A percentile compares a stretch with the other conserved stretches of the same genome.
phyloP scores from a whole-genome alignment of 306 rosid species.

The Fragaria nilgerrensis region DNA sequence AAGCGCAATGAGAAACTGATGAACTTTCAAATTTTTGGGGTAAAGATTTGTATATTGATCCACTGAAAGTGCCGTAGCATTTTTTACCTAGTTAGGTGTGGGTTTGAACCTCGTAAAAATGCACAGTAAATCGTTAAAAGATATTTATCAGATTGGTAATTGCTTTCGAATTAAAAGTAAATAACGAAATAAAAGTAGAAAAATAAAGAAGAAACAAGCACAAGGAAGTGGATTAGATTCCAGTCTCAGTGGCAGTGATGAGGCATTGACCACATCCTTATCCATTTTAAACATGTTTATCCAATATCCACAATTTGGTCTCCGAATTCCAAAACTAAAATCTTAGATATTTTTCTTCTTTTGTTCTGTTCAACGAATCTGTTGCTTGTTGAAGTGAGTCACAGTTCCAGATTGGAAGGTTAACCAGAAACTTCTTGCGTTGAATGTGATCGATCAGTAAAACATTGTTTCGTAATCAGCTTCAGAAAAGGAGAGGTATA shows the following conservation, averaged over 20 bases:
- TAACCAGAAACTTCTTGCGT: background rate
- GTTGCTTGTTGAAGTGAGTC: background rate
- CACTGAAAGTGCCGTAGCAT: no score
- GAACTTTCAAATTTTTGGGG: no score
- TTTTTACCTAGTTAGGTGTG: no score
- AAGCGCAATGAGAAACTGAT: no score
- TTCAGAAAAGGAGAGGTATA: background rate
- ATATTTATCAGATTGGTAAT: no score
- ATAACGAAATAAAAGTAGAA: no score
- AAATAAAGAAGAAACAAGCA: background rate
- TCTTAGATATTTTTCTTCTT: no score
- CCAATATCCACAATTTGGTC: background rate
- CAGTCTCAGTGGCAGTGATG: background rate
- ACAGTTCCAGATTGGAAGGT: background rate
- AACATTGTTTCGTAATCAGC: background rate
- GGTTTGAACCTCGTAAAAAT: no score
- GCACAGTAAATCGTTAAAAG: no score
- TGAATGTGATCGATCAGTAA: background rate
- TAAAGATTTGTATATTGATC: no score
- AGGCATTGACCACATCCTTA: background rate
- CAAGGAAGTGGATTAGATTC: background rate
- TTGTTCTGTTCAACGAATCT: background rate
- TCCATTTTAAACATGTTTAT: background rate
- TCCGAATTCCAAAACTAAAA: no score
- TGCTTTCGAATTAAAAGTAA: no score